These are phyloP conservation scores for Suillus lakei DNA, from an alignment of 768 basidiomycete genomes.

Conservation along the genomic window DNA sequence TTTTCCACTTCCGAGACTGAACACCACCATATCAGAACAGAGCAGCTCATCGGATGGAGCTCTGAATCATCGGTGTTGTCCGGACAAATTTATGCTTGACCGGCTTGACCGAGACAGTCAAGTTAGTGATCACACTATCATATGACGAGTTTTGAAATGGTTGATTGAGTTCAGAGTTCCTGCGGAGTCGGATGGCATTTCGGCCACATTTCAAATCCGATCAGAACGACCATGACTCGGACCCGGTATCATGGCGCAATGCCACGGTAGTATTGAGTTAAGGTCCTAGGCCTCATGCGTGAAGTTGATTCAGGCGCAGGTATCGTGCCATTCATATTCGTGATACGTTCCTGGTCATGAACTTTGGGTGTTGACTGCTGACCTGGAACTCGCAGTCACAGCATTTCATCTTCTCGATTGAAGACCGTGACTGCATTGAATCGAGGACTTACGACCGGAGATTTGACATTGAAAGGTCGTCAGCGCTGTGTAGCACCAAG, in stretches of 20 bases:
- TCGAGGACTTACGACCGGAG: too few relatives aligned
- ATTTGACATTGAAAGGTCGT: too few relatives aligned
- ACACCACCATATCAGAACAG: too few relatives aligned
- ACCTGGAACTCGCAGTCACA: background rate
- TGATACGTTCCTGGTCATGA: background rate
- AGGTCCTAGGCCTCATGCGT: background rate
- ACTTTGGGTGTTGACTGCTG: background rate
- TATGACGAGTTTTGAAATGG: background rate
- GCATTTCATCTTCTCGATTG: too few relatives aligned
- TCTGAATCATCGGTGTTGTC: too few relatives aligned
- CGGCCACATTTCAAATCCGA: too few relatives aligned
- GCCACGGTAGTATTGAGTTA: background rate
- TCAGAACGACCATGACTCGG: background rate
- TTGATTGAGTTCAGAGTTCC: background rate
- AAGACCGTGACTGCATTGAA: background rate
- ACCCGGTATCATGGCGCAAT: background rate
- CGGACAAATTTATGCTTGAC: too few relatives aligned
- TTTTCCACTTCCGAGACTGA: too few relatives aligned
- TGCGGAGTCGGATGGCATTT: background rate
- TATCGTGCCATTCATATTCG: background rate
- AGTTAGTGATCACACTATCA: background rate
- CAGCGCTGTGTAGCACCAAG: too few relatives aligned
- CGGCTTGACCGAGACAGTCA: too few relatives aligned
- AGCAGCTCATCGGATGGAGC: too few relatives aligned
- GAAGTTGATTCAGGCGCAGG: background rate